A percentile compares a stretch with the other conserved stretches of the same genome.
These are phyloP conservation scores for Lyophyllum shimeji DNA, from an alignment of 768 basidiomycete species.

Conservation along the genomic window DNA sequence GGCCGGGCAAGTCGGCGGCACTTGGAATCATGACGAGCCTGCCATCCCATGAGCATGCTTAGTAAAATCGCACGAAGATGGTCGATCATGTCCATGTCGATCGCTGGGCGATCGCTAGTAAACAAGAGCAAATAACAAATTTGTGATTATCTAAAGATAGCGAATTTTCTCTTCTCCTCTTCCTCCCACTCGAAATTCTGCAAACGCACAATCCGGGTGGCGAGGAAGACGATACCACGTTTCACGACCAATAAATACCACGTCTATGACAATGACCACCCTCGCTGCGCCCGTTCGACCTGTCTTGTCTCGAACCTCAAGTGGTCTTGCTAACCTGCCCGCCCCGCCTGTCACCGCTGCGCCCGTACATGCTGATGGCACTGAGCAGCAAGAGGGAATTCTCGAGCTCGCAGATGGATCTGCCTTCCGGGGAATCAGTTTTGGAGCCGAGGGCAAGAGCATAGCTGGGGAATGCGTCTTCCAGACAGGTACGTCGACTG, in stretches of 20 bases:
- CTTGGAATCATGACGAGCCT: too few relatives aligned
- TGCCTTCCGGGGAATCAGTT: conserved; percentile 85
- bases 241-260: conserved; percentile 15
- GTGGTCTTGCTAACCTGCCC: conserved; percentile 31
- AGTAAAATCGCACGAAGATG: not conserved
- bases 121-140: conserved; percentile 36
- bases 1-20: too few relatives aligned
- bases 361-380: conserved; percentile 25
- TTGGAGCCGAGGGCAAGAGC: conserved; percentile 90
- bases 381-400: conserved; percentile 54
- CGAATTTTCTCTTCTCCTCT: conserved; percentile 45
- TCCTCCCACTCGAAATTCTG: conserved; percentile 47
- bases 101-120: conserved; percentile 12
- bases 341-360: conserved; percentile 37
- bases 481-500: conserved; percentile 81
- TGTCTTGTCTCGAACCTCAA: conserved; percentile 44
- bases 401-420: conserved; percentile 91
- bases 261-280: conserved; percentile 20
- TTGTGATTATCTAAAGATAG: conserved; percentile 36
- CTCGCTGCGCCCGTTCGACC: conserved; percentile 35
- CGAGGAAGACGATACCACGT: conserved; percentile 40
- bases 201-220: conserved; percentile 39
- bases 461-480: conserved; percentile 98
- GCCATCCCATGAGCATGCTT: too few relatives aligned
- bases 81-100: not conserved